These are phyloP conservation scores for Eimeria sp. DNA, from an alignment of 169 alveolate species.

Conservation along the genomic window DNA sequence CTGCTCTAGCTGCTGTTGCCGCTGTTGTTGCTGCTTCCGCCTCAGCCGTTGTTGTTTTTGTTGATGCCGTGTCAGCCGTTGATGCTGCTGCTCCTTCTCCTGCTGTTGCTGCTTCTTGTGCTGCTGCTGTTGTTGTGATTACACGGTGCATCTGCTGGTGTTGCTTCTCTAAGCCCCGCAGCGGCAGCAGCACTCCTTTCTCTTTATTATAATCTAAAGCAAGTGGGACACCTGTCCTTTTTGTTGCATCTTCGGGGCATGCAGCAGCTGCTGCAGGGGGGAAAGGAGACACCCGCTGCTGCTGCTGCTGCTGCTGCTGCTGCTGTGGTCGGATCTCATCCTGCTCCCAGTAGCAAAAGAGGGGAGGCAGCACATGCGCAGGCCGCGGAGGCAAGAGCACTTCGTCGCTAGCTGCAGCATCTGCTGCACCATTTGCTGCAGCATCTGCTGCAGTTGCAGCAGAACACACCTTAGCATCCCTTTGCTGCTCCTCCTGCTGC, in stretches of 20 bases:
- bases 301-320: constrained; percentile 53
- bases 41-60: neutral
- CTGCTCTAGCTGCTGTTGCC: neutral
- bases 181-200: too few species aligned
- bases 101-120: neutral
- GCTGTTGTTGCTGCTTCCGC: too few species aligned
- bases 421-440: neutral
- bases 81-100: neutral
- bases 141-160: constrained; percentile 31
- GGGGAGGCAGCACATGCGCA: constrained; percentile 21
- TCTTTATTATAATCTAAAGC: neutral
- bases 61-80: neutral
- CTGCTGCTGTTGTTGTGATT: neutral
- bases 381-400: neutral
- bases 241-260: constrained; percentile 12
- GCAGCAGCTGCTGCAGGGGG: constrained; percentile 22
- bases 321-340: neutral
- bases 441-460: too few species aligned
- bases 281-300: constrained; percentile 25
- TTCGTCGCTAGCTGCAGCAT: neutral
- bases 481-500: too few species aligned
- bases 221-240: neutral
- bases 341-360: neutral
- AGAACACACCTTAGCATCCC: too few species aligned
- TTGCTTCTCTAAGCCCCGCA: constrained; percentile 1